Conservation (phyloP, 805 yeast genomes). For the Kodamaea fukazawae region DNA sequence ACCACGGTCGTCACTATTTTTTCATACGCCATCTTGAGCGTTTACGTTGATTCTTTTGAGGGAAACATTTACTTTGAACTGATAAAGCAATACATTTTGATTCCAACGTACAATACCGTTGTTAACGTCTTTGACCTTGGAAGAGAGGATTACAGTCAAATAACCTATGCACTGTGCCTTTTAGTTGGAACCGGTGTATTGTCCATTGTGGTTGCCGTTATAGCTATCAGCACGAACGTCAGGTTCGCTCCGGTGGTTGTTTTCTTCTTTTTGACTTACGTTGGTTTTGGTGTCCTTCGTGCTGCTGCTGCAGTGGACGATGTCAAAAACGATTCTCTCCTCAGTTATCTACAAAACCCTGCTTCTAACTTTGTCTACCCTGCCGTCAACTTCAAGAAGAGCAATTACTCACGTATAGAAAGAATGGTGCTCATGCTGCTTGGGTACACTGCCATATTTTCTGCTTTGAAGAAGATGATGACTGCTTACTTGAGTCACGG, state of each 20-base stretch:
- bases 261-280: no score
- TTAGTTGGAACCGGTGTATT: no score
- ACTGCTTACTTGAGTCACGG: slow-evolving; percentile 25
- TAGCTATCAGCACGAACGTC: no score
- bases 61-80: background rate
- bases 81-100: slow-evolving; percentile 3
- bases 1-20: no score
- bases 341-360: no score
- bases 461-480: slow-evolving; percentile 28
- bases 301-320: no score
- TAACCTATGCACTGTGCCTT: no score
- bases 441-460: slow-evolving; percentile 32
- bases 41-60: background rate
- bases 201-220: no score
- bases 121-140: background rate
- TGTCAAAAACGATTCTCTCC: no score
- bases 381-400: slow-evolving; percentile 2
- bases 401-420: slow-evolving; percentile 33
- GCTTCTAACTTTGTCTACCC: no score
- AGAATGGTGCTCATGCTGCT: slow-evolving; percentile 34
- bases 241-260: no score
- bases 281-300: no score
- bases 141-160: background rate
- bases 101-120: background rate
- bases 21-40: background rate